Percentiles rank a stretch among this genome's conserved stretches.
Evolutionary conservation across 768 basidiomycete species (phyloP).

Genomic region (Tubosaeta sp.): DNA sequence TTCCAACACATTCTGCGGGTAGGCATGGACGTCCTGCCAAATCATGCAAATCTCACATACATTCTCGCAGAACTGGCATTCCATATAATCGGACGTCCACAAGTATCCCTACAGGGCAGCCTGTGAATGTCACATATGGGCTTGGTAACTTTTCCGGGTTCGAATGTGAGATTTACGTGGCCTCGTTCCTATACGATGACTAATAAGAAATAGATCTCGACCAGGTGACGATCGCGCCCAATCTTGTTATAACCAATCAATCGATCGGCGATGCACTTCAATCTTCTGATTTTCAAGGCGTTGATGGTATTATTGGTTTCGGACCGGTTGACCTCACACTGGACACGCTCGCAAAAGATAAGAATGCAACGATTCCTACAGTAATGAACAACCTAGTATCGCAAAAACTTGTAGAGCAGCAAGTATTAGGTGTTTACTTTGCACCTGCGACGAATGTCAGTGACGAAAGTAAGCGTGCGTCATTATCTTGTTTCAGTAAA

Average conservation of each 20-base stretch:
- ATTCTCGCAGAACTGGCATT: slow-evolving; percentile 7
- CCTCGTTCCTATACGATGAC: neutral
- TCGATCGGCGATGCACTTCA: slow-evolving; percentile 23
- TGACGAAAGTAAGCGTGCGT: slow-evolving; percentile 8
- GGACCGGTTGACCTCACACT: slow-evolving; percentile 18
- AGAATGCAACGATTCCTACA: slow-evolving; percentile 13
- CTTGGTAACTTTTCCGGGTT: slow-evolving; percentile 24
- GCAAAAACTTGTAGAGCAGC: slow-evolving; percentile 12
- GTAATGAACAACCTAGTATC: slow-evolving; percentile 19
- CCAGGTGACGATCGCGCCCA: slow-evolving; percentile 17
- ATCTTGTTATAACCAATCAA: slow-evolving; percentile 21
- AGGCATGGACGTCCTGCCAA: neutral
- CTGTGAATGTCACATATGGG: slow-evolving; percentile 7
- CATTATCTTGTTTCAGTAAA: neutral
- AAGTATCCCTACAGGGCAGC: slow-evolving; percentile 16
- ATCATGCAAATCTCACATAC: neutral
- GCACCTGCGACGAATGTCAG: slow-evolving; percentile 12
- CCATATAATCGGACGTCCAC: slow-evolving; percentile 15
- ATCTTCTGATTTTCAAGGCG: slow-evolving; percentile 9
- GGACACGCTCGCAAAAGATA: neutral
- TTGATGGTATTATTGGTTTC: slow-evolving; percentile 23
- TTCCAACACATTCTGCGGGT: slow-evolving; percentile 25
- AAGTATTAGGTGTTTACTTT: slow-evolving; percentile 18
- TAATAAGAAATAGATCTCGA: slow-evolving; percentile 11
- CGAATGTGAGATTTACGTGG: slow-evolving; percentile 25